phyloP scores from a whole-genome alignment of 208 protist species.

The Wallacemonas collosoma region DNA sequence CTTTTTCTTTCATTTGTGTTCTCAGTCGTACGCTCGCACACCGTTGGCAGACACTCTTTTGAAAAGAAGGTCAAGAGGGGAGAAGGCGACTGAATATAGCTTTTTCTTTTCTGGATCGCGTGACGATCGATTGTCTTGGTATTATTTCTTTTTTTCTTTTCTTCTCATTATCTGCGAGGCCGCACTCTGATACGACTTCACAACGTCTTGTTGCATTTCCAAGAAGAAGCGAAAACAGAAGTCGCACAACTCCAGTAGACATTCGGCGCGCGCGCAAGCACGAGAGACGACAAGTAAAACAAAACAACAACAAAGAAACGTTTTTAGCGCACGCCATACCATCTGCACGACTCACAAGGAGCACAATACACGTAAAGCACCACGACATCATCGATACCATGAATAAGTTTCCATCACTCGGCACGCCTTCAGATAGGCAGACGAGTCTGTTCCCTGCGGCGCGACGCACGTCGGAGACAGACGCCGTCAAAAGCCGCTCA shows the following conservation, averaged over 20 bases:
- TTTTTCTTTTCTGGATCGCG: too few relatives aligned
- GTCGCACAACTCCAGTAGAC: too few relatives aligned
- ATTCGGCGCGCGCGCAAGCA: too few relatives aligned
- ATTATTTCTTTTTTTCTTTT: neutral
- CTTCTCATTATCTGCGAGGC: neutral
- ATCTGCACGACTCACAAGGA: neutral
- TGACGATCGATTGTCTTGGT: neutral
- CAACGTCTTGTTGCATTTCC: too few relatives aligned
- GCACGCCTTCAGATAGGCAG: neutral
- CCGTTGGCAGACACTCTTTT: too few relatives aligned
- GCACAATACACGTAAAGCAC: neutral
- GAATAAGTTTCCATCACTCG: slow-evolving; percentile 2
- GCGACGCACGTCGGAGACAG: slow-evolving; percentile 8
- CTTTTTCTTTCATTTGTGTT: too few relatives aligned
- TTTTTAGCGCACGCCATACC: too few relatives aligned
- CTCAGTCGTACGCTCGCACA: too few relatives aligned
- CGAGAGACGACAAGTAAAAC: too few relatives aligned
- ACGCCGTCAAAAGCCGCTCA: slow-evolving; percentile 1
- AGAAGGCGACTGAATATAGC: neutral
- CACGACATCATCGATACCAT: neutral
- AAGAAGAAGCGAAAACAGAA: too few relatives aligned
- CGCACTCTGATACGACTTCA: too few relatives aligned
- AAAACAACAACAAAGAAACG: too few relatives aligned
- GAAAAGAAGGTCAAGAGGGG: neutral
- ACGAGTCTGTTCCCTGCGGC: neutral